These are phyloP conservation scores for Chiua virens DNA, from an alignment of 768 basidiomycete species.

Conservation along the genomic window DNA sequence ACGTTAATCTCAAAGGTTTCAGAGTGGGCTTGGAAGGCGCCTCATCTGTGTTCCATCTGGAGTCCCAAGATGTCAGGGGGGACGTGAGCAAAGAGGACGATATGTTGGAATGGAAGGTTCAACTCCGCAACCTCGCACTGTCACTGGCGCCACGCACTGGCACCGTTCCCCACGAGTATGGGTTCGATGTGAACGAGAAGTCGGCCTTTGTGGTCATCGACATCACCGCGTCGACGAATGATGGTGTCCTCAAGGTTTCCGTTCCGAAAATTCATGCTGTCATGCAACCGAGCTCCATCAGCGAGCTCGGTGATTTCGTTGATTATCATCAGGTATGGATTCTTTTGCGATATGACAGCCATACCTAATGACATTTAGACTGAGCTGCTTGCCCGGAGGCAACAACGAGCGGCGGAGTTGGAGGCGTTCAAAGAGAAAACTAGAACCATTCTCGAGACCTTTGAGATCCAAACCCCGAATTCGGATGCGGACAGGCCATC, in stretches of 20 bases:
- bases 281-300: conserved; percentile 91
- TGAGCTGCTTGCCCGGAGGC: conserved; percentile 71
- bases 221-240: conserved; percentile 47
- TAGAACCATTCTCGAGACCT: conserved; percentile 66
- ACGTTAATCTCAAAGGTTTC: conserved; percentile 76
- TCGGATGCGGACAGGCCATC: conserved; percentile 30
- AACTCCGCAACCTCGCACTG: conserved; percentile 73
- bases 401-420: conserved; percentile 75
- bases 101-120: conserved; percentile 63
- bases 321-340: conserved; percentile 73
- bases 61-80: conserved; percentile 74
- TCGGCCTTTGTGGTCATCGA: conserved; percentile 88
- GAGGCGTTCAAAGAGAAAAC: conserved; percentile 84
- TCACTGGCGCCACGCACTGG: conserved; percentile 69
- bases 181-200: conserved; percentile 58
- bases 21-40: conserved; percentile 74
- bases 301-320: conserved; percentile 85
- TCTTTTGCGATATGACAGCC: background rate
- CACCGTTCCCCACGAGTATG: conserved; percentile 32
- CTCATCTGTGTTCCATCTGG: conserved; percentile 70
- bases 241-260: conserved; percentile 45
- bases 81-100: conserved; percentile 45
- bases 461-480: conserved; percentile 58
- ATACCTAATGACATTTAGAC: conserved; percentile 43
- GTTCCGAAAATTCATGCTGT: conserved; percentile 86